Conservation (phyloP, 495 filamentous ascomycete species). For the Penicillium diatomitis region DNA sequence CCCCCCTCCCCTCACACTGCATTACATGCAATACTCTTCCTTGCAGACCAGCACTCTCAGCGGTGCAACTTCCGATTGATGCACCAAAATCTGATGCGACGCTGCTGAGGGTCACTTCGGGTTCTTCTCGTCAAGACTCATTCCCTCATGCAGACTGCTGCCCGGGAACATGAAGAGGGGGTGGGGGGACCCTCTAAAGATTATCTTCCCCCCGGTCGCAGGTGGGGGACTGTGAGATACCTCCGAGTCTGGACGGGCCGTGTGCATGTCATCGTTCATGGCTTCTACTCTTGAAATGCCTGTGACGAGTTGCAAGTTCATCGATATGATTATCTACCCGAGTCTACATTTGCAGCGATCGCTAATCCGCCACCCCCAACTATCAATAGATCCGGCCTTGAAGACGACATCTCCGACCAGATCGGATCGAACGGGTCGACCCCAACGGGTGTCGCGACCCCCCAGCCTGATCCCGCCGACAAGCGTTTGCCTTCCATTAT, state of each 20-base stretch:
- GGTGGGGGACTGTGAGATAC: neutral
- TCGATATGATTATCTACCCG: no score
- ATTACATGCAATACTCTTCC: constrained; percentile 11
- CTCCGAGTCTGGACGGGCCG: neutral
- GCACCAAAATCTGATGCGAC: no score
- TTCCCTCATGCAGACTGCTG: no score
- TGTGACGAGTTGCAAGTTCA: no score
- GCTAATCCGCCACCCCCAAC: constrained; percentile 17
- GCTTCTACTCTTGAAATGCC: neutral
- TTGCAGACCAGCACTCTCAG: constrained; percentile 1
- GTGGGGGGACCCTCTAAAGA: no score
- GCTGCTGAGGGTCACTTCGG: no score
- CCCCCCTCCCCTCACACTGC: constrained; percentile 11
- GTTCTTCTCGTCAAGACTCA: no score
- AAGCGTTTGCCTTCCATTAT: constrained; percentile 85
- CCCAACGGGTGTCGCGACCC: constrained; percentile 77
- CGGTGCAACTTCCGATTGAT: no score
- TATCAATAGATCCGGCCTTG: constrained; percentile 27
- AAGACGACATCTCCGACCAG: constrained; percentile 66
- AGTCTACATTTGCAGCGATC: neutral
- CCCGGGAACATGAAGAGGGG: no score
- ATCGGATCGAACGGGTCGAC: constrained; percentile 71
- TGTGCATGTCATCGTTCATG: neutral
- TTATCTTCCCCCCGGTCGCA: neutral
- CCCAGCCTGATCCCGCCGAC: constrained; percentile 79